These are phyloP conservation scores for Mortierella sp. DNA, from an alignment of 371 early-diverging fungal genomes.

Conservation along the genomic window DNA sequence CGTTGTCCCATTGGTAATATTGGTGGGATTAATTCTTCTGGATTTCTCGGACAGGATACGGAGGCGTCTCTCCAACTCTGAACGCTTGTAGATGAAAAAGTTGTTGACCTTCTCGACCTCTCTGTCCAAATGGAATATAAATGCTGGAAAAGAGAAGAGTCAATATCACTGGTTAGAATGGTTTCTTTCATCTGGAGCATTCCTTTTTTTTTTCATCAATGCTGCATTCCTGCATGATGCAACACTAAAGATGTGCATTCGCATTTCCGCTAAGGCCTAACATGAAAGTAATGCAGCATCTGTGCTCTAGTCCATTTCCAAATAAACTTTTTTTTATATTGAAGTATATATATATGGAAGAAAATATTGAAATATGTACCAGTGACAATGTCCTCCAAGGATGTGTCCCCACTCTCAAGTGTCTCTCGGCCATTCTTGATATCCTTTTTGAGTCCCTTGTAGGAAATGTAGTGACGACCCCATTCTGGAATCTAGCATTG, in stretches of 20 bases:
- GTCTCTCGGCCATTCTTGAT: constrained; percentile 67
- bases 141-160: constrained; percentile 57
- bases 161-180: neutral
- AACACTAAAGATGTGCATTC: no score
- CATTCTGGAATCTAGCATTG: constrained; percentile 70
- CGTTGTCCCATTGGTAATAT: neutral
- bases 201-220: neutral
- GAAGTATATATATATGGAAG: neutral
- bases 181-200: neutral
- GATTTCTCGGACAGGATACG: constrained; percentile 73
- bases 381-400: constrained; percentile 50
- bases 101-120: constrained; percentile 78
- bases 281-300: neutral
- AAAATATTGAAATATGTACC: constrained; percentile 45
- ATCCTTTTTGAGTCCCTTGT: constrained; percentile 75
- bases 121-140: constrained; percentile 73
- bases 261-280: no score
- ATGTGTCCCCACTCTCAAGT: constrained; percentile 50
- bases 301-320: neutral
- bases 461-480: constrained; percentile 74
- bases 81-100: constrained; percentile 72
- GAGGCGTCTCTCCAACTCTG: constrained; percentile 71
- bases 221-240: neutral
- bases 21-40: constrained; percentile 34
- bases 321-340: constrained; percentile 3